Evolutionary conservation across 2,329 filamentous ascomycete species (phyloP).

Genomic region (Ophiostoma piceae): DNA sequence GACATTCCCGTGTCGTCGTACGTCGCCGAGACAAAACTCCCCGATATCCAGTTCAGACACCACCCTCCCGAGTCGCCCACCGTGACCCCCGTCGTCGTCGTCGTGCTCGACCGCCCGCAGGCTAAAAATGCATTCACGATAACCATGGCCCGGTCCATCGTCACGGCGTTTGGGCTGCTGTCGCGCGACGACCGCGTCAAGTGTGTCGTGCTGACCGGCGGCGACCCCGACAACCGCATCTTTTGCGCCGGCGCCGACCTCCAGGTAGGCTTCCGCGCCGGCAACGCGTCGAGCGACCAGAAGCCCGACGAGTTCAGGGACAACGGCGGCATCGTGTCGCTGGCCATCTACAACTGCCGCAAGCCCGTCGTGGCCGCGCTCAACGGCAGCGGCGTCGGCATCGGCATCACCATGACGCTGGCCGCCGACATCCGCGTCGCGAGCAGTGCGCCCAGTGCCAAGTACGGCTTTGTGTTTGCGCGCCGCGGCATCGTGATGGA

Average conservation of each 20-base stretch:
- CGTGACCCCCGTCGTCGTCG: constrained; percentile 56
- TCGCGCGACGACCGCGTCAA: constrained; percentile 51
- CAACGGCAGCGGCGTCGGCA: constrained; percentile 55
- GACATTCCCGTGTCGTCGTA: constrained; percentile 32
- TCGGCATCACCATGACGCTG: constrained; percentile 59
- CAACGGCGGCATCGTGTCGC: constrained; percentile 48
- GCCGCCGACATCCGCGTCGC: constrained; percentile 50
- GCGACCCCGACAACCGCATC: constrained; percentile 43
- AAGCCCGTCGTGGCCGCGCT: constrained; percentile 57
- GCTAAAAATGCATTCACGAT: constrained; percentile 66
- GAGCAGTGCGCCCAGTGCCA: constrained; percentile 47
- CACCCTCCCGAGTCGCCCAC: constrained; percentile 46
- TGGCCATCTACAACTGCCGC: constrained; percentile 52
- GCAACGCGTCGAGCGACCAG: constrained; percentile 14
- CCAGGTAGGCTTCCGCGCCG: constrained; percentile 30
- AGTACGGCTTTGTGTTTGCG: constrained; percentile 69
- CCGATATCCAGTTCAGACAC: constrained; percentile 45
- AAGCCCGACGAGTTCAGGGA: constrained; percentile 40
- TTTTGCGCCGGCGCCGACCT: constrained; percentile 59
- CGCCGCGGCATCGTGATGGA: constrained; percentile 68
- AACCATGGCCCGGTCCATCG: constrained; percentile 58
- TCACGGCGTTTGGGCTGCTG: constrained; percentile 47
- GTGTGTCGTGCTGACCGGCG: constrained; percentile 50
- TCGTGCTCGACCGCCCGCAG: constrained; percentile 59
- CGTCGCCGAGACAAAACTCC: constrained; percentile 38